Evolutionary conservation across 768 basidiomycete genomes (phyloP), one percentile per base, ranked within the genome.

Genomic region (Mycena maculata): DNA sequence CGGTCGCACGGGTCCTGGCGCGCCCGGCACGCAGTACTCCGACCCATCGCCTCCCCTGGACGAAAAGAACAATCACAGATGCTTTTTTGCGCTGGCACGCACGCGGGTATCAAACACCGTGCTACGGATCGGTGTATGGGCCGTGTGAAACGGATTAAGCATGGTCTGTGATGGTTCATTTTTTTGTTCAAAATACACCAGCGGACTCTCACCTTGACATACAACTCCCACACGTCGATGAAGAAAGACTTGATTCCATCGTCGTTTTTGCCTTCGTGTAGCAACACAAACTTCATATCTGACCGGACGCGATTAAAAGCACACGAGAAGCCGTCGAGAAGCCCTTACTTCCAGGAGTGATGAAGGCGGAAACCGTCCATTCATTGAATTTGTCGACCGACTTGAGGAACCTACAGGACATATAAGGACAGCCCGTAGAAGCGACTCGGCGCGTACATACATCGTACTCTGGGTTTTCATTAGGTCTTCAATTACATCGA

Each of bases 311-410:
- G 54, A 76, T 69, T 76, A 67, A 74, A 73, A 64, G 63, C 25
- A 47, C 30, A 42, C 45, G 41, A 30, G 36, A 42, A 23, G 31
- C 15, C 16, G 22, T 30, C n/a, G 33, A 41, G 42, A 28, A 42
- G 23, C 60, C 72, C 95, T 83, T 80, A 99, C 97, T 98, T 67
- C 92, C 94, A 1, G 96, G 91, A 0, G 98, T 99, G 22, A 99
- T 84, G 80, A 98, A 99, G 31, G 94, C 95, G 18, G 98, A 99
- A 22, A 99, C 90, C 3, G 90, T 96, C 98, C 98, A 99, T 76
- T 99, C 98, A 75, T 99, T 98, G 81, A 98, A 98, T 82, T 92
- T 94, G 85, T 99, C 98, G 65, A 99, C 90, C 20, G 90, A 88
- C 76, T 96, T 97, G 62, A 98, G 84, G 79, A 98, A 98, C 92